Evolutionary conservation across 164 flowering plant genomes (phyloP).

Genomic region (Vitis riparia): DNA sequence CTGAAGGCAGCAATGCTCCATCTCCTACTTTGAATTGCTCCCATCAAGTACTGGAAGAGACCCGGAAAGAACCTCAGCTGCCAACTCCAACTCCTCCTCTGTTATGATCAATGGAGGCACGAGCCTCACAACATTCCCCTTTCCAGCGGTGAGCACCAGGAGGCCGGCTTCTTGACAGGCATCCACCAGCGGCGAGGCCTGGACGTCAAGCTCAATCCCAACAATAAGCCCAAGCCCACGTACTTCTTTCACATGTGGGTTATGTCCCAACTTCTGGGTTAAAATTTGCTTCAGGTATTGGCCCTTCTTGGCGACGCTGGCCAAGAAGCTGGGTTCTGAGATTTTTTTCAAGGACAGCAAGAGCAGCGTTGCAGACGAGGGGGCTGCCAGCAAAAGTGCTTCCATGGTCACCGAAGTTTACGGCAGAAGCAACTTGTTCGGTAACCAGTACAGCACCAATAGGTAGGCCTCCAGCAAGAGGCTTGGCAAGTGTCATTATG

Average conservation of each 20-base stretch:
- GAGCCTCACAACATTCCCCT: conserved; percentile 86
- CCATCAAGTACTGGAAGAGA: conserved; percentile 54
- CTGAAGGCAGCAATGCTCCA: too few relatives aligned
- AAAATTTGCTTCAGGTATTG: conserved; percentile 48
- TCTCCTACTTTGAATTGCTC: conserved; percentile 10
- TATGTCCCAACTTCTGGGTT: conserved; percentile 50
- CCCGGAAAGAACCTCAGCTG: conserved; percentile 48
- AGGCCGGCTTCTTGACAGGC: conserved; percentile 80
- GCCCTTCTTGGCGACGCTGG: conserved; percentile 70
- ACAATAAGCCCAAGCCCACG: conserved; percentile 78
- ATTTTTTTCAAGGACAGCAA: conserved; percentile 69
- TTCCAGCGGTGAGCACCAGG: conserved; percentile 82
- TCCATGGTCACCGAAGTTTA: conserved; percentile 78
- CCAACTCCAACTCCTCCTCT: conserved; percentile 60
- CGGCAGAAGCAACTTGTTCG: conserved; percentile 67
- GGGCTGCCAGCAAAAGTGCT: conserved; percentile 92
- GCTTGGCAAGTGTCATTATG: conserved; percentile 92
- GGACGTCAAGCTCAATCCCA: conserved; percentile 80
- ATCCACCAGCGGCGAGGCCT: conserved; percentile 73
- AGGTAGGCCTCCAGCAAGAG: conserved; percentile 95
- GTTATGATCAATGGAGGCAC: conserved; percentile 86
- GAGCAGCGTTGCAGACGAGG: conserved; percentile 69
- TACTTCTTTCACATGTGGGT: conserved; percentile 69
- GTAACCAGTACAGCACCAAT: conserved; percentile 79
- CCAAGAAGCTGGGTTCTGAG: conserved; percentile 57